Evolutionary conservation across 306 rosid species (phyloP), one percentile per base, ranked within the genome.

Genomic region (Psophocarpus tetragonolobus): DNA sequence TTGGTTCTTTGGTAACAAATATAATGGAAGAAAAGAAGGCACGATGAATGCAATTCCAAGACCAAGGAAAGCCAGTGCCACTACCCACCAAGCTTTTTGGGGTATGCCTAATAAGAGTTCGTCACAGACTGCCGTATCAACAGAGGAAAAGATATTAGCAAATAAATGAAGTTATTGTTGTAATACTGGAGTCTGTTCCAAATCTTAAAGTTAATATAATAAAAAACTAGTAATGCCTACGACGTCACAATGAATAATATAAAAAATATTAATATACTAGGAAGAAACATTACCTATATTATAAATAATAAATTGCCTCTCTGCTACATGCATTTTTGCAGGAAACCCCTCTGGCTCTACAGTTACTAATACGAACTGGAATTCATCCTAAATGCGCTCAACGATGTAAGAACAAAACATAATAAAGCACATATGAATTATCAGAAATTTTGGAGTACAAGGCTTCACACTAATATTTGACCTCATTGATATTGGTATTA

Each of bases 321-420:
- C 97, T 26, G 73, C 56, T 21, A 85, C 94, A 60, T 83, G 50
- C 6, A 77, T 87, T 44, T 89, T 85, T 35, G 97, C 97, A 50
- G 92, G 93, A 79, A 89, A 73, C 75, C 98, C 98, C 85, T 89
- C 96, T n/a, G 96, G 89, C 74, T 85, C 93, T 83, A 92, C 96
- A 27, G 81, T 80, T 35, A 91, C 97, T 72, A 91, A 82, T 47
- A 92, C 41, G 32, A 89, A 72, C 27, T 48, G 77, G 15, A 72
- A 57, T 60, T 29, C 85, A 70, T 73, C 89, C 98, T 92, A 87
- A 74, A 45, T 32, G 51, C 67, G 66, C 69, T 23, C 65, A 82
- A 70, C 10, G 27, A 18, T 66, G 70, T 35, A 53, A 75, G 58
- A 71, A 76, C 8, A 79, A 33, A 76, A 69, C 68, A 35, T 39